These are phyloP conservation scores for Saitozyma podzolica DNA, from an alignment of 768 basidiomycete genomes.

Conservation along the genomic window DNA sequence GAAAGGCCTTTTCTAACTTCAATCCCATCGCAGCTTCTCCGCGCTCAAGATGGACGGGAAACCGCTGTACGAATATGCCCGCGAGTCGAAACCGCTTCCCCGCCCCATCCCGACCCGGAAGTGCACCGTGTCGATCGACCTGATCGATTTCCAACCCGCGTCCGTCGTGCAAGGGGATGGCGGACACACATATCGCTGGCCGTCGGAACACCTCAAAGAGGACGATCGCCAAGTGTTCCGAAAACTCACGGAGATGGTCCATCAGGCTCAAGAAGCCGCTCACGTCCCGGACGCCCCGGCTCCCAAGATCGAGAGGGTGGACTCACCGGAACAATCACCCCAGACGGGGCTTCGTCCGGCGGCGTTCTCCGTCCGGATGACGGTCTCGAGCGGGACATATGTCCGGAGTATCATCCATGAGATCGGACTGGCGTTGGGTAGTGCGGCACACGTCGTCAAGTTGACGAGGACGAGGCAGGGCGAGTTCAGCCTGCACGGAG, in stretches of 20 bases:
- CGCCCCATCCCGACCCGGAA: slow-evolving; percentile 86
- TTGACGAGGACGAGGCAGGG: slow-evolving; percentile 88
- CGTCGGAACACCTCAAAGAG: slow-evolving; percentile 66
- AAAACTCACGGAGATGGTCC: slow-evolving; percentile 59
- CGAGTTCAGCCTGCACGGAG: slow-evolving; percentile 58
- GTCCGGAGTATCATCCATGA: slow-evolving; percentile 95
- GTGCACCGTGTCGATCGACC: slow-evolving; percentile 77
- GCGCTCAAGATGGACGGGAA: slow-evolving; percentile 98
- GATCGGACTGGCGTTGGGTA: slow-evolving; percentile 76
- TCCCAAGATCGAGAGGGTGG: slow-evolving; percentile 30
- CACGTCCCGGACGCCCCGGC: slow-evolving; percentile 9
- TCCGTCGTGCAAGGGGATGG: slow-evolving; percentile 45
- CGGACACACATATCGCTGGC: slow-evolving; percentile 76
- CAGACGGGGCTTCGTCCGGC: slow-evolving; percentile 57
- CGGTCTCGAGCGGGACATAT: slow-evolving; percentile 93
- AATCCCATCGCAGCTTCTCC: slow-evolving; percentile 70
- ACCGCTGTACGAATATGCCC: slow-evolving; percentile 92
- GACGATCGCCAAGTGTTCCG: slow-evolving; percentile 72
- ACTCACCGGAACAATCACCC: slow-evolving; percentile 29
- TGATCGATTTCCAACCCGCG: slow-evolving; percentile 71
- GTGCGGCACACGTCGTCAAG: slow-evolving; percentile 90
- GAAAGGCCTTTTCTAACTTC: neutral
- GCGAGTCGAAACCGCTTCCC: slow-evolving; percentile 84
- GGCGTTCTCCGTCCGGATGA: slow-evolving; percentile 86
- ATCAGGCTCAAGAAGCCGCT: slow-evolving; percentile 22